Evolutionary conservation across 257 asterid species (phyloP).

Genomic region (Nyctanthes arbortristis): DNA sequence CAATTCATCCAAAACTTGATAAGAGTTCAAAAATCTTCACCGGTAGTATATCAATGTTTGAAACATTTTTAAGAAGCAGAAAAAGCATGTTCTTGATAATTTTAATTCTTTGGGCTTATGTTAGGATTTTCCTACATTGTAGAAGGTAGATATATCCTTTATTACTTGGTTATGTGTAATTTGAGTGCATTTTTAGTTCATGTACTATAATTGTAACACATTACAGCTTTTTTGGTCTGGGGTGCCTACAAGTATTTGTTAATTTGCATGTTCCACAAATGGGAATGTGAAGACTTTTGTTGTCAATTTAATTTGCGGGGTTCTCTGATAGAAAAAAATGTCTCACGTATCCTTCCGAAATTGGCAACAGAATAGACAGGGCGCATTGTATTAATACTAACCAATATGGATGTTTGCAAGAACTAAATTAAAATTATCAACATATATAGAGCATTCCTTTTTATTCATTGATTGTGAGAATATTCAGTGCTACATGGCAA

Average conservation of each 20-base stretch:
- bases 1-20: not conserved
- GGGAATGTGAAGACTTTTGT: not conserved
- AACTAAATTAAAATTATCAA: not conserved
- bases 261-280: not conserved
- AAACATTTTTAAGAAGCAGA: not conserved
- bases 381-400: not conserved
- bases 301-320: not conserved
- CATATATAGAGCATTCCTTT: not conserved
- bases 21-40: not conserved
- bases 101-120: not conserved
- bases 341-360: not conserved
- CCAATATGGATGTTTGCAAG: not conserved
- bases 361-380: not conserved
- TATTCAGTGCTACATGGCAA: not conserved
- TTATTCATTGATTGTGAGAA: not conserved
- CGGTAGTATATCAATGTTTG: not conserved
- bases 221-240: not conserved
- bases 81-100: not conserved
- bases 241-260: not conserved
- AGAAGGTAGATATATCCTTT: not conserved
- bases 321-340: not conserved
- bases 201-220: not conserved
- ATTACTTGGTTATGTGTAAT: not conserved
- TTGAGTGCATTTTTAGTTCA: not conserved
- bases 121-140: not conserved